Evolutionary conservation across 2,329 filamentous ascomycete species (phyloP).

Genomic region (Fusarium domesticum): DNA sequence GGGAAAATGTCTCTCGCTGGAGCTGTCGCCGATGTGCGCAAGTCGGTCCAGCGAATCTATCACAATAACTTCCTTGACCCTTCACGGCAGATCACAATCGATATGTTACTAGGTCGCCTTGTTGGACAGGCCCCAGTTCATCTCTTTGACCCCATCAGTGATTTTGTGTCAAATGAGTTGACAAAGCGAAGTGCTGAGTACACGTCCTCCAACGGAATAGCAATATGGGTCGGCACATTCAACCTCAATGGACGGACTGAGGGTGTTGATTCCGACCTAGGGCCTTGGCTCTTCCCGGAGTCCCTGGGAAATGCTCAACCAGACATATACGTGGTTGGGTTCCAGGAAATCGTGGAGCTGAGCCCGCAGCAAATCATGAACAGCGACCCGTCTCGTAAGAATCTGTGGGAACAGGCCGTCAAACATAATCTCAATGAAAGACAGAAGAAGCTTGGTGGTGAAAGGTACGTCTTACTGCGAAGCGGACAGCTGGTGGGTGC

Average conservation of each 20-base stretch:
- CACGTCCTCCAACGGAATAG: slow-evolving; percentile 69
- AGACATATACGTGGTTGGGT: slow-evolving; percentile 85
- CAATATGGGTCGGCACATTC: slow-evolving; percentile 85
- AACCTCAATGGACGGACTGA: slow-evolving; percentile 88
- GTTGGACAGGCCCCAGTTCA: slow-evolving; percentile 81
- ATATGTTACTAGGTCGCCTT: slow-evolving; percentile 81
- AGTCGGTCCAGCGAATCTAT: slow-evolving; percentile 89
- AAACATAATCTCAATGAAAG: slow-evolving; percentile 71
- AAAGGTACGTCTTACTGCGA: slow-evolving; percentile 83
- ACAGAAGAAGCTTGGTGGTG: slow-evolving; percentile 60
- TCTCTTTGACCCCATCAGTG: slow-evolving; percentile 91
- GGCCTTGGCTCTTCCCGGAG: slow-evolving; percentile 77
- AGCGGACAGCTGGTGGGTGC: slow-evolving; percentile 94
- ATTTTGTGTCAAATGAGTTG: slow-evolving; percentile 79
- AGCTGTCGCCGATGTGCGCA: slow-evolving; percentile 89
- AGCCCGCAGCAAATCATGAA: slow-evolving; percentile 99
- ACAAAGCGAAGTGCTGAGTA: slow-evolving; percentile 66
- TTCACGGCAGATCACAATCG: slow-evolving; percentile 87
- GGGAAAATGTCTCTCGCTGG: slow-evolving; percentile 96
- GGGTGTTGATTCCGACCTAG: slow-evolving; percentile 75
- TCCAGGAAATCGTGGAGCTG: slow-evolving; percentile 97
- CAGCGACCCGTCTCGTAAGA: slow-evolving; percentile 82
- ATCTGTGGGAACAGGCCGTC: slow-evolving; percentile 83
- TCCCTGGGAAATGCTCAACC: slow-evolving; percentile 60
- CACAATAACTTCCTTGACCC: slow-evolving; percentile 98